phyloP scores from a whole-genome alignment of 1,284 basidiomycete species.

The Ceratobasidium sp. region DNA sequence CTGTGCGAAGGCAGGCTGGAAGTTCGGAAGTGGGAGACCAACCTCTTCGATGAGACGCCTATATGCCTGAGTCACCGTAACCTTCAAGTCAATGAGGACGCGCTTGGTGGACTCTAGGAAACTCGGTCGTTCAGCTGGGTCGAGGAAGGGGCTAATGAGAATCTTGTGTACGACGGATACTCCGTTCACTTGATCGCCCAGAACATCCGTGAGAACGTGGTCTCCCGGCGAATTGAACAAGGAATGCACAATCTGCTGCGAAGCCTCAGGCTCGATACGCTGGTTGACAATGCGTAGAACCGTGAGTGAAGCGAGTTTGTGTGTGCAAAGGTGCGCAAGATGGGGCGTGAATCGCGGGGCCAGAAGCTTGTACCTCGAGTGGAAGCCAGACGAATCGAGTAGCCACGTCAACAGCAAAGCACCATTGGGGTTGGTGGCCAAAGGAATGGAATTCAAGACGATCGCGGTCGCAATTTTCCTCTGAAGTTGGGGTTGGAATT shows the following conservation, averaged over 20 bases:
- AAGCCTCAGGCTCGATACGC: slow-evolving; percentile 86
- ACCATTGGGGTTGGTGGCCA: slow-evolving; percentile 98
- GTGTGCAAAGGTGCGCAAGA: slow-evolving; percentile 94
- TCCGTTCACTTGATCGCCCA: slow-evolving; percentile 95
- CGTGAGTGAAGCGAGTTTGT: slow-evolving; percentile 95
- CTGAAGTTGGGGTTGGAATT: slow-evolving; percentile 47
- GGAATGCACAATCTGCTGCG: slow-evolving; percentile 82
- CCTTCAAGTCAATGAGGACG: slow-evolving; percentile 87
- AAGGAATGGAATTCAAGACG: slow-evolving; percentile 95
- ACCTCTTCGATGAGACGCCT: slow-evolving; percentile 93
- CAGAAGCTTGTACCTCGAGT: slow-evolving; percentile 90
- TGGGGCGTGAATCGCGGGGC: slow-evolving; percentile 97
- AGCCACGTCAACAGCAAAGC: slow-evolving; percentile 96
- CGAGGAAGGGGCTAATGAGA: slow-evolving; percentile 84
- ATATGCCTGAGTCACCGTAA: slow-evolving; percentile 91
- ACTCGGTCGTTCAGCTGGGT: slow-evolving; percentile 70
- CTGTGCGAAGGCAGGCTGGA: slow-evolving; percentile 77
- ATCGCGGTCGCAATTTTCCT: slow-evolving; percentile 95
- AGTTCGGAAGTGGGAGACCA: slow-evolving; percentile 87
- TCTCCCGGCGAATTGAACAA: slow-evolving; percentile 87
- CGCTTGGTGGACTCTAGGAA: slow-evolving; percentile 89
- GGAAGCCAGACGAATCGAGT: slow-evolving; percentile 91
- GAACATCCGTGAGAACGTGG: slow-evolving; percentile 90
- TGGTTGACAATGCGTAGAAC: slow-evolving; percentile 94
- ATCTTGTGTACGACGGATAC: slow-evolving; percentile 94